Conservation (phyloP, 352 stramenopile species). For the Halophytophthora batemanensis region DNA sequence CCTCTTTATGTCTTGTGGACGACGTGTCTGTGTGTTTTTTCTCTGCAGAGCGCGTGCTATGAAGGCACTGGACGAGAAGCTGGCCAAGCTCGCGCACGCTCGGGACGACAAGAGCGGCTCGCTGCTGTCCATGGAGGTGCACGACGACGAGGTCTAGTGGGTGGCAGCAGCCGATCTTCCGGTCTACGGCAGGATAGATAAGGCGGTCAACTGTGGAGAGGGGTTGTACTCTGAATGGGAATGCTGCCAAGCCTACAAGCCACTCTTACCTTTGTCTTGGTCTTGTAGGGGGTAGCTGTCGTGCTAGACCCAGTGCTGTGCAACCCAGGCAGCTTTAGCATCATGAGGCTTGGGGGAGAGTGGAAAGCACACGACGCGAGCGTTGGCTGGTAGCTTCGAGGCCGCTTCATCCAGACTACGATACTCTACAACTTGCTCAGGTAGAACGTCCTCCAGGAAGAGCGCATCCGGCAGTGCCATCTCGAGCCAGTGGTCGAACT, state of each 20-base stretch:
- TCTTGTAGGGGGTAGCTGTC: too few species aligned
- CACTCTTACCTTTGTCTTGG: too few species aligned
- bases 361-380: slow-evolving; percentile 78
- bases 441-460: slow-evolving; percentile 45
- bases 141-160: too few species aligned
- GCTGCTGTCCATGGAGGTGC: too few species aligned
- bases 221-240: too few species aligned
- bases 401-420: slow-evolving; percentile 30
- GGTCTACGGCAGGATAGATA: too few species aligned
- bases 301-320: slow-evolving; percentile 34
- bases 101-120: slow-evolving; percentile 21
- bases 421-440: slow-evolving; percentile 72
- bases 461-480: slow-evolving; percentile 35
- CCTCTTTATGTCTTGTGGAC: background rate
- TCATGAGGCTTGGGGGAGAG: slow-evolving; percentile 75
- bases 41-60: slow-evolving; percentile 68
- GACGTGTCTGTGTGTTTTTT: too few species aligned
- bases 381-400: slow-evolving; percentile 17
- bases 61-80: slow-evolving; percentile 86
- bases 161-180: too few species aligned
- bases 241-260: too few species aligned
- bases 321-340: slow-evolving; percentile 43
- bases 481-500: slow-evolving; percentile 88
- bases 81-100: slow-evolving; percentile 72
- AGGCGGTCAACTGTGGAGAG: too few species aligned